Conservation (phyloP, 2,329 filamentous ascomycete genomes). For the Phaeosphaeria sp. region DNA sequence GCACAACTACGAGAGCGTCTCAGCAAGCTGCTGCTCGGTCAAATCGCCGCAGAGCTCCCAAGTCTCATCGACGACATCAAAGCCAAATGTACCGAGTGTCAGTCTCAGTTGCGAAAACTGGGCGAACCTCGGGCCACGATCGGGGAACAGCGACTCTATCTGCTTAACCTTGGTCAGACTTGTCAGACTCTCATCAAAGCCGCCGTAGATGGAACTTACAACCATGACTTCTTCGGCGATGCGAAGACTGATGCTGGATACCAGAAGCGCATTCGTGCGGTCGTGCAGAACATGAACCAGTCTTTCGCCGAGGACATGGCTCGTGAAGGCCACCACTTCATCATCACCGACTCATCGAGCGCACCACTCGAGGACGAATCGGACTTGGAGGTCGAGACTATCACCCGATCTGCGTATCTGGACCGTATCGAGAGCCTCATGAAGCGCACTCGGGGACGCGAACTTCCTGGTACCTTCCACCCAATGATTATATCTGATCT, state of each 20-base stretch:
- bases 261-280: conserved; percentile 21
- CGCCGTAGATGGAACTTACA: conserved; percentile 6
- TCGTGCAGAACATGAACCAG: conserved; percentile 27
- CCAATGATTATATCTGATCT: conserved; percentile 65
- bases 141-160: conserved; percentile 56
- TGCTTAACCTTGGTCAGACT: conserved; percentile 53
- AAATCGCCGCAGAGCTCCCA: conserved; percentile 33
- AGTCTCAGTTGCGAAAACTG: conserved; percentile 49
- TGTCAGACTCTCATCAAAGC: conserved; percentile 43
- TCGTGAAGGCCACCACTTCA: conserved; percentile 24
- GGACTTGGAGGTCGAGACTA: background rate
- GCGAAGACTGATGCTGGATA: conserved; percentile 4
- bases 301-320: conserved; percentile 30
- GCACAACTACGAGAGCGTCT: conserved; percentile 55
- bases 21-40: conserved; percentile 54
- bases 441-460: conserved; percentile 54
- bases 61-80: conserved; percentile 7
- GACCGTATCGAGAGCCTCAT: conserved; percentile 32
- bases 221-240: conserved; percentile 8
- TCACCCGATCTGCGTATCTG: background rate
- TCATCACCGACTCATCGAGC: conserved; percentile 39
- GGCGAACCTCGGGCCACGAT: conserved; percentile 55
- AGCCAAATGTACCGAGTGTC: conserved; percentile 4
- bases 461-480: conserved; percentile 68
- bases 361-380: background rate